Base-by-base conservation (phyloP, 352 stramenopile genomes). In the Globisporangium canariense region DNA sequence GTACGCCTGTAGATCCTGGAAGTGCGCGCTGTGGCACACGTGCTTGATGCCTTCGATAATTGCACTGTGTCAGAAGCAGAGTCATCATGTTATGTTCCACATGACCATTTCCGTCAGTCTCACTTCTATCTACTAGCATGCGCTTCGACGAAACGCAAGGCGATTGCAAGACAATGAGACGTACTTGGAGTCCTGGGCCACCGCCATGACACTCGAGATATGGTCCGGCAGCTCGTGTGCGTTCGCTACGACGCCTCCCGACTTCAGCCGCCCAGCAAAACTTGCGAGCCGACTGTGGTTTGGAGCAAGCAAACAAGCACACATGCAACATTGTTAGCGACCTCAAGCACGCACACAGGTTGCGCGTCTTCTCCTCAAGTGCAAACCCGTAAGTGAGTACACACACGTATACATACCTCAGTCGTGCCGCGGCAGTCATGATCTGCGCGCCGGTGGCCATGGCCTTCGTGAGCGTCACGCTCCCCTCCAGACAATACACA, bases 401-500 rank as follows among this genome's bases (percentile, higher is more conserved):
- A 43, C 22, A 41, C 20, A 57, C 79, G 68, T 51, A 67, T 62
- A 41, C 69, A 71, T 6, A 81, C 77, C 13, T 89, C 16, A 91
- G 70, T 18, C 73, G 77, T 46, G 71, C 66, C 36, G 84, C 81
- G 25, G 73, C 65, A n/a, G 73, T 76, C 47, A 81, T 62, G 61
- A 93, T 81, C 43, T 89, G 75, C 20, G 77, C 78, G 36, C 82
- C 79, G 0, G 84, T 93, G 10, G 66, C 66, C 54, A 91, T 65
- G 13, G 76, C 81, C 47, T 81, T 86, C 1, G 81, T 78, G 40
- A 93, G 74, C 14, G 75, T 80, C 41, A 90, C 73, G 30, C 78
- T 83, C 9, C 75, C 78, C 67, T 93, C 83, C 14, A 95, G 64
- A 49, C 80, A 90, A 57, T 91, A 89, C 41, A 91, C 74, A 11